phyloP scores from a whole-genome alignment of 2,329 filamentous ascomycete species.

The Ascochyta koolunga region DNA sequence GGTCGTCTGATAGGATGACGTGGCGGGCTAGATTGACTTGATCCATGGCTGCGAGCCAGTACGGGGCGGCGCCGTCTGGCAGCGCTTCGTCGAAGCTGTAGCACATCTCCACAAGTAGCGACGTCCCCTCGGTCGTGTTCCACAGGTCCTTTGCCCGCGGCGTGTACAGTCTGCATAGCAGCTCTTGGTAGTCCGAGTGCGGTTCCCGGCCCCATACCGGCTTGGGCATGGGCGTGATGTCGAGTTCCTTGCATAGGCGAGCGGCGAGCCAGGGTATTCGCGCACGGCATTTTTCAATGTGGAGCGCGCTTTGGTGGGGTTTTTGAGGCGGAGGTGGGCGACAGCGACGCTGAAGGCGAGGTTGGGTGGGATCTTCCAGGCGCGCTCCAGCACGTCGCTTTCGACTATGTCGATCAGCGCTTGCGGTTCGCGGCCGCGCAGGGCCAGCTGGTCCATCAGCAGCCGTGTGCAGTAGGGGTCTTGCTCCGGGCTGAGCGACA shows the following conservation, averaged over 20 bases:
- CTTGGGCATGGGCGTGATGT: slow-evolving; percentile 75
- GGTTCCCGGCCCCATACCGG: slow-evolving; percentile 82
- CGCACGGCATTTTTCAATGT: slow-evolving; percentile 72
- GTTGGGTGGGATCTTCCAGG: slow-evolving; percentile 67
- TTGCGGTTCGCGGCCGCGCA: slow-evolving; percentile 77
- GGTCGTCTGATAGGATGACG: slow-evolving; percentile 77
- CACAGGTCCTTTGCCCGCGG: slow-evolving; percentile 80
- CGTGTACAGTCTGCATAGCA: slow-evolving; percentile 78
- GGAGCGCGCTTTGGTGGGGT: slow-evolving; percentile 68
- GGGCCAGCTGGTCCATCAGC: slow-evolving; percentile 80
- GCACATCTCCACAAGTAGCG: slow-evolving; percentile 72
- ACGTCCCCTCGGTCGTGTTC: slow-evolving; percentile 76
- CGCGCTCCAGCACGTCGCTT: slow-evolving; percentile 54
- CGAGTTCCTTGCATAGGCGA: slow-evolving; percentile 78
- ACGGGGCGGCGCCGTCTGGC: slow-evolving; percentile 34
- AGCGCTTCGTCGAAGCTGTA: slow-evolving; percentile 52
- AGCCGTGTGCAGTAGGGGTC: slow-evolving; percentile 87
- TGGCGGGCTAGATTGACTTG: slow-evolving; percentile 69
- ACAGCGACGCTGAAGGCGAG: slow-evolving; percentile 77
- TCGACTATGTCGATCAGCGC: slow-evolving; percentile 75
- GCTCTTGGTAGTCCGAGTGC: slow-evolving; percentile 66
- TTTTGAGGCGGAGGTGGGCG: slow-evolving; percentile 74
- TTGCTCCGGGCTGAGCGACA: slow-evolving; percentile 71
- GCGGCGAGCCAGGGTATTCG: slow-evolving; percentile 81
- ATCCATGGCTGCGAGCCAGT: slow-evolving; percentile 40